Evolutionary conservation across 176 grass and related monocot genomes (phyloP), one percentile per base, ranked within the genome.

Genomic region (Oryza glumipatula): DNA sequence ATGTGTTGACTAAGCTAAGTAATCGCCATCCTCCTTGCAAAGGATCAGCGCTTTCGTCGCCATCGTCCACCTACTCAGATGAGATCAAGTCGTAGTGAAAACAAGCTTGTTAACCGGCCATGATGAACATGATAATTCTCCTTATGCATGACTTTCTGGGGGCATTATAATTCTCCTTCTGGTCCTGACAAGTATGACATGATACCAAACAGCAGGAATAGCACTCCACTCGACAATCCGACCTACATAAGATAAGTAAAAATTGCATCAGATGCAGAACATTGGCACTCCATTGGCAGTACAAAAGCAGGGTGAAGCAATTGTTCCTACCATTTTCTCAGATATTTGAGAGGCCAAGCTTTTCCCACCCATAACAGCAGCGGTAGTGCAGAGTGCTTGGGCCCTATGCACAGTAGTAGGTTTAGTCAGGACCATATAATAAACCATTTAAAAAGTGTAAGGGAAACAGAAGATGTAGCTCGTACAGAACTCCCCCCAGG

Each of bases 341-440:
- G 97, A 99, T 96, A 99, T 99, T 88, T 96, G 94, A 0, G 97
- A 91, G 51, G 97, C 97, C 71, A 99, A 84, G 84, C 92, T 94
- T 83, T 99, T 99, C 65, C 97, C 97, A 23, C 97, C 97, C 39
- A 96, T 70, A 70, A 99, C 97, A 71, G 97, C 97, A 73, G 94
- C 94, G 9, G 97, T 91, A 58, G 97, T 99, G 88, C 97, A 99
- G 74, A 99, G 84, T 88, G 94, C 94, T 91, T 99, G 97, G 3
- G 84, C 97, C 45, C 97, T 96, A 51, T 46, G 72, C 77, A 67
- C 24, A 73, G 41, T 65, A 79, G 35, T 13, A 83, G 12, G 21
- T 82, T 65, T 67, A 23, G 60, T 86, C 15, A 79, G 78, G n/a
- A 76, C 52, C 26, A 8, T 2, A 56, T 9, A 28, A 19, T 35